Base-by-base conservation (phyloP, 192 early-diverging fungal species). In the Coemansia sp. region DNA sequence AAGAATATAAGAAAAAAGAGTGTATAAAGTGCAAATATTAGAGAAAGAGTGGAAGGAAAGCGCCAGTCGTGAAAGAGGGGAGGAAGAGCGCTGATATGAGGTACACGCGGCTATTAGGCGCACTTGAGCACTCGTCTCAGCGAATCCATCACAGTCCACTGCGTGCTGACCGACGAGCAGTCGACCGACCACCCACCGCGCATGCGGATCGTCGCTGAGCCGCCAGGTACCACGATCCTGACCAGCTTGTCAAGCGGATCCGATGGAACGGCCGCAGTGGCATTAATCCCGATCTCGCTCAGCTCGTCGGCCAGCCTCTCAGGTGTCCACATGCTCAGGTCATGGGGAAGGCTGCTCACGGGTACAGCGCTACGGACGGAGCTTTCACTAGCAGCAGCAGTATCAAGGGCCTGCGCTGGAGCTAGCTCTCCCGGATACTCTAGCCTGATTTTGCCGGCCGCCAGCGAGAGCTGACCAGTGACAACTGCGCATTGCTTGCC, bases 401-500 rank as follows among this genome's bases (percentile, higher is more conserved):
- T 7, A 31, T 1, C 31, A n/a, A 3, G 13, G 9, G 25, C 28
- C 52, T 33, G 35, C 21, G 14, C 25, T 41, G 12, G 33, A 23
- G 13, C 45, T 42, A 31, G 37, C 31, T 21, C 35, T 13, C 37
- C 58, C 16, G 58, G 58, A 23, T 48, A 59, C 38, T 61, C 70
- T 2, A 82, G 56, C 37, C 79, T 50, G 37, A 82, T 82, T 16
- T 73, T 69, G 57, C 79, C 79, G 6, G 79, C 68, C 1, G 74
- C 66, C 18, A 82, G 67, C 18, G 69, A 57, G 20, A 82, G 50
- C 28, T 18, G 59, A 1, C 79, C 79, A 4, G 67, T 59, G 3
- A 82, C 70, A 31, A 82, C 45, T 0, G 74, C 73, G 23, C 73
- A 75, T 62, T 76, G 79, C 67, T 76, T 76, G 20, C 74, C 74